Conservation (phyloP, 805 yeast genomes). For the Metschnikowia sp. region DNA sequence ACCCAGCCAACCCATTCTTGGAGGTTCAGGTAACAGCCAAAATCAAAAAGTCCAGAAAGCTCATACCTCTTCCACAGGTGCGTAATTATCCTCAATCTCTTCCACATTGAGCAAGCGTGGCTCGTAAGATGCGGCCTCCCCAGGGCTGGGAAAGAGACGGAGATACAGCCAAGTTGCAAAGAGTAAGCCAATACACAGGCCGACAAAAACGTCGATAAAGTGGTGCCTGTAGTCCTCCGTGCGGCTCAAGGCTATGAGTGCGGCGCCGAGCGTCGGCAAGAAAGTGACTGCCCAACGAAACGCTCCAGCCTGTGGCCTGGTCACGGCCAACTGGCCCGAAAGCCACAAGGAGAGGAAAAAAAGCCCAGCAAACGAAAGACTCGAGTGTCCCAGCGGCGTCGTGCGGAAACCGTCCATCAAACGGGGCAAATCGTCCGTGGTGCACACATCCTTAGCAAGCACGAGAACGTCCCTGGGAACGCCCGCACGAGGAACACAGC, state of each 20-base stretch:
- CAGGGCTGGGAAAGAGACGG: constrained; percentile 47
- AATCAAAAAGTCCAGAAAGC: too few relatives aligned
- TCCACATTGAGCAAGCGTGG: constrained; percentile 29
- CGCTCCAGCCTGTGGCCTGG: constrained; percentile 49
- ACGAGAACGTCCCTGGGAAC: constrained; percentile 56
- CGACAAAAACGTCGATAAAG: constrained; percentile 76
- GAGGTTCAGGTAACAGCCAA: too few relatives aligned
- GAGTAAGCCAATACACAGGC: constrained; percentile 61
- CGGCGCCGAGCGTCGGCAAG: constrained; percentile 65
- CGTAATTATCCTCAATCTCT: constrained; percentile 11
- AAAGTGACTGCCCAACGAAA: constrained; percentile 58
- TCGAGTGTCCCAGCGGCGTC: constrained; percentile 81
- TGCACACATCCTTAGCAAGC: constrained; percentile 63
- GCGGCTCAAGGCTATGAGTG: constrained; percentile 76
- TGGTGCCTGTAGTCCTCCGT: constrained; percentile 95
- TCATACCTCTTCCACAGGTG: constrained; percentile 13
- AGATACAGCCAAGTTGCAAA: constrained; percentile 59
- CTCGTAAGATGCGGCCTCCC: constrained; percentile 32
- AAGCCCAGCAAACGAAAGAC: constrained; percentile 65
- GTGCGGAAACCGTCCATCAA: constrained; percentile 75
- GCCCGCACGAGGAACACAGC: constrained; percentile 68
- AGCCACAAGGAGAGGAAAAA: constrained; percentile 64
- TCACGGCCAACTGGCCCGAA: constrained; percentile 56
- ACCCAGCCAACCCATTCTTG: too few relatives aligned
- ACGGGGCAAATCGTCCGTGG: constrained; percentile 41